phyloP scores from a whole-genome alignment of 2,329 filamentous ascomycete genomes.

The Hirsutella rhossiliensis region DNA sequence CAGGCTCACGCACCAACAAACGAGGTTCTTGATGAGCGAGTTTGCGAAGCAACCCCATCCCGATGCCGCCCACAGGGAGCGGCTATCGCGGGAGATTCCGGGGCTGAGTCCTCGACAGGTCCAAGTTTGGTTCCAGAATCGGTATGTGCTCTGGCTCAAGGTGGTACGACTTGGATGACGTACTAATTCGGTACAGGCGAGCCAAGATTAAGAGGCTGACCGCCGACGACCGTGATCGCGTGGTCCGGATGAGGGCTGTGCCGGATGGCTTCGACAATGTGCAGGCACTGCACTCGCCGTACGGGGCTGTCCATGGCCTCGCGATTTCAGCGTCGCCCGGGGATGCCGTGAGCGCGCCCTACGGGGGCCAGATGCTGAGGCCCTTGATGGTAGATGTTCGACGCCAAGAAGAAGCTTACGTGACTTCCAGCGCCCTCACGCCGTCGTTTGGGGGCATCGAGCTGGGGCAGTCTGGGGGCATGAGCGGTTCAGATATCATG shows the following conservation, averaged over 20 bases:
- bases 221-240: constrained; percentile 56
- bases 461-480: constrained; percentile 42
- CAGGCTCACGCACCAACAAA: constrained; percentile 91
- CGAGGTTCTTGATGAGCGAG: constrained; percentile 94
- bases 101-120: constrained; percentile 86
- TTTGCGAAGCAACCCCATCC: constrained; percentile 92
- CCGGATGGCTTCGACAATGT: constrained; percentile 61
- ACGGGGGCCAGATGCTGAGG: constrained; percentile 50
- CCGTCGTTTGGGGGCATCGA: constrained; percentile 56
- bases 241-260: constrained; percentile 61
- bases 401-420: constrained; percentile 50
- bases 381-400: constrained; percentile 59
- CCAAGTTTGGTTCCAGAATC: constrained; percentile 97
- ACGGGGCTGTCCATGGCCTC: constrained; percentile 46
- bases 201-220: constrained; percentile 62
- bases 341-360: constrained; percentile 35
- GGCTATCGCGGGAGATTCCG: constrained; percentile 80
- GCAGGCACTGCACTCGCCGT: constrained; percentile 55
- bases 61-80: constrained; percentile 79
- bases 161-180: not conserved
- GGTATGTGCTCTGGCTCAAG: constrained; percentile 41
- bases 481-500: constrained; percentile 40
- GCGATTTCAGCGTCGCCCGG: constrained; percentile 34
- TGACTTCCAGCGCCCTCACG: constrained; percentile 55
- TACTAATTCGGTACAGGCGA: constrained; percentile 29